Percentiles rank a stretch among this genome's conserved stretches.
Evolutionary conservation across 495 filamentous ascomycete genomes (phyloP).

Genomic region (Saxophila tyrrhenica): DNA sequence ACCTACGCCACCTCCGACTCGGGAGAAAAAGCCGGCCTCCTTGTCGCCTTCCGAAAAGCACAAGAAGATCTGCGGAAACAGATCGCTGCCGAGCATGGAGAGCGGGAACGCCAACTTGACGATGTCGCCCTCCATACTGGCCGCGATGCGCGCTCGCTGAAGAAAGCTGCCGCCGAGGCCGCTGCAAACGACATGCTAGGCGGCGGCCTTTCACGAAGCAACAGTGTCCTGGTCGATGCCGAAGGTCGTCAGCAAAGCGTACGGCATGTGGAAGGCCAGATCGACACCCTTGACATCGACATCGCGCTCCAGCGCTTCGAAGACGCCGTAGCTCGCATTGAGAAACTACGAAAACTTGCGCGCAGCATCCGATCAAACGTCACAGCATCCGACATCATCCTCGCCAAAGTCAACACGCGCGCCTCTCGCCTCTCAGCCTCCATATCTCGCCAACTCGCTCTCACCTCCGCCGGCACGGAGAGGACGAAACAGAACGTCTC

Average conservation of each 20-base stretch:
- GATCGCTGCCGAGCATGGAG: slow-evolving; percentile 69
- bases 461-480: slow-evolving; percentile 56
- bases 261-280: slow-evolving; percentile 86
- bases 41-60: slow-evolving; percentile 82
- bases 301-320: slow-evolving; percentile 89
- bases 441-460: slow-evolving; percentile 61
- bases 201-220: slow-evolving; percentile 53
- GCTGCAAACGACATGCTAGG: slow-evolving; percentile 24
- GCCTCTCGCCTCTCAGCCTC: slow-evolving; percentile 65
- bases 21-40: slow-evolving; percentile 62
- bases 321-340: slow-evolving; percentile 65
- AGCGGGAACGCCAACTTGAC: slow-evolving; percentile 49
- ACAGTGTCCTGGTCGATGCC: slow-evolving; percentile 77
- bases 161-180: slow-evolving; percentile 36
- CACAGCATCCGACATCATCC: slow-evolving; percentile 79
- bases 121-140: slow-evolving; percentile 12
- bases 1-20: slow-evolving; percentile 75
- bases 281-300: slow-evolving; percentile 92
- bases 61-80: slow-evolving; percentile 81
- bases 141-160: slow-evolving; percentile 51
- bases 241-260: slow-evolving; percentile 94
- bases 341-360: slow-evolving; percentile 68
- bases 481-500: slow-evolving; percentile 63
- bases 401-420: slow-evolving; percentile 76
- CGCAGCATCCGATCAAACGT: slow-evolving; percentile 70